Evolutionary conservation across 257 asterid genomes (phyloP), one percentile per base, ranked within the genome.

Genomic region (Nicotiana obtusifolia): DNA sequence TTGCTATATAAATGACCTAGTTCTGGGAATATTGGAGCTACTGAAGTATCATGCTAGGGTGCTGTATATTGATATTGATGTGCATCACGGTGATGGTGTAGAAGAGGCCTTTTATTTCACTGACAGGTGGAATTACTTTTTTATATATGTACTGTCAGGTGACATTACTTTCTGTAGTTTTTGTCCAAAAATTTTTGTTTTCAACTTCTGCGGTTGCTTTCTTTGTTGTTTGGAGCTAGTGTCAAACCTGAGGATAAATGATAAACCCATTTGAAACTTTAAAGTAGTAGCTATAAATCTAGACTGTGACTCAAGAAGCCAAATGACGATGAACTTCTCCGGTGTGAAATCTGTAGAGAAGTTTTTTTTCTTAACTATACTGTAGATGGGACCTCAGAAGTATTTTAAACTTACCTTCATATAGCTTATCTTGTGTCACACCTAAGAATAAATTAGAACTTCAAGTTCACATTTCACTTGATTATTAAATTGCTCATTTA

Each of bases 81-180:
- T 96, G 82, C 99, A 96, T 86, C 99, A 96, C 20, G 99, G 99
- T 81, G 99, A 96, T 85, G 99, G 99, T 79, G 99, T 96, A 79
- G 99, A 96, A 93, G 99, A 94, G 87, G 99, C 99, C 80, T 96
- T 96, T 85, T 96, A 91, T 88, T 92, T 91, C 83, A 94, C 99
- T 7, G 98, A 96, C 87, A 93, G 99, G 99, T 93, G 88, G 77
- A 19, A 22, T 49, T 24, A 81, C 81, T 41, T 31, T 71, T 31
- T 3, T n/a, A 19, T 7, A 71, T 69, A 73, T 13, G 15, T 22
- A 20, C 30, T 41, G 62, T 10, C 56, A 10, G 57, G 19, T 52
- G 57, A 14, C 19, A 49, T 15, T 47, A 49, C 26, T 75, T 47
- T 49, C 79, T 75, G 79, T 49, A 75, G 41, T 49, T 47, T n/a